These are phyloP conservation scores for Solanum tarapatanum DNA, from an alignment of 257 asterid species.

Conservation along the genomic window DNA sequence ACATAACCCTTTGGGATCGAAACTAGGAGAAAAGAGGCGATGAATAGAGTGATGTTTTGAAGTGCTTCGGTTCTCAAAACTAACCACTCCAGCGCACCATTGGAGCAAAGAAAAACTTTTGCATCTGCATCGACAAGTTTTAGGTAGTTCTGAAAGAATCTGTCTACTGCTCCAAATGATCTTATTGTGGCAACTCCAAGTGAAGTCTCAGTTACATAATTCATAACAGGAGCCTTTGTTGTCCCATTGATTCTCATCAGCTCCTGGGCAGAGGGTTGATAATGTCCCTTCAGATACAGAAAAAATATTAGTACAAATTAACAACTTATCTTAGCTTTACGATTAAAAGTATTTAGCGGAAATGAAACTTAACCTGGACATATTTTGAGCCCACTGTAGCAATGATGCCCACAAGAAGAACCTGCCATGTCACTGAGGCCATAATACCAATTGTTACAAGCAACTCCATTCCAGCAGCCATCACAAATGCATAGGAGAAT, in stretches of 20 bases:
- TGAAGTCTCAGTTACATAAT: conserved; percentile 65
- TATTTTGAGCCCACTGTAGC: conserved; percentile 47
- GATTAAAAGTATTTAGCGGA: not conserved
- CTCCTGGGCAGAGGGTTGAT: conserved; percentile 66
- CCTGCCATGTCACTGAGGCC: conserved; percentile 74
- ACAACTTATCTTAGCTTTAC: not conserved
- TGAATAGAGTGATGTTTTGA: conserved; percentile 54
- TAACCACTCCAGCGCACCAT: conserved; percentile 61
- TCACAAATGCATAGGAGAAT: conserved; percentile 22
- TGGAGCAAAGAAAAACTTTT: conserved; percentile 48
- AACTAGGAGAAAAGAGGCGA: conserved; percentile 47
- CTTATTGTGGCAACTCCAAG: conserved; percentile 62
- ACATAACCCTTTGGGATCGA: conserved; percentile 32
- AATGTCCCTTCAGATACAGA: conserved; percentile 39
- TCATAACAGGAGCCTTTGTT: conserved; percentile 79
- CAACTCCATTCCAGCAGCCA: conserved; percentile 31
- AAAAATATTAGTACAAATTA: not conserved
- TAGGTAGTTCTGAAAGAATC: conserved; percentile 46
- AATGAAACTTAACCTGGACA: conserved; percentile 39
- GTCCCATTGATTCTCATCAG: conserved; percentile 78
- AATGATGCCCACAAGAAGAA: conserved; percentile 58
- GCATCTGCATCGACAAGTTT: conserved; percentile 59
- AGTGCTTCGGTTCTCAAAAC: conserved; percentile 60
- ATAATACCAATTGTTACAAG: conserved; percentile 39
- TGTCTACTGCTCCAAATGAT: conserved; percentile 43